Percentiles rank a stretch among this genome's conserved stretches.
phyloP scores from a whole-genome alignment of 306 rosid genomes.

The Prunus mongolica region DNA sequence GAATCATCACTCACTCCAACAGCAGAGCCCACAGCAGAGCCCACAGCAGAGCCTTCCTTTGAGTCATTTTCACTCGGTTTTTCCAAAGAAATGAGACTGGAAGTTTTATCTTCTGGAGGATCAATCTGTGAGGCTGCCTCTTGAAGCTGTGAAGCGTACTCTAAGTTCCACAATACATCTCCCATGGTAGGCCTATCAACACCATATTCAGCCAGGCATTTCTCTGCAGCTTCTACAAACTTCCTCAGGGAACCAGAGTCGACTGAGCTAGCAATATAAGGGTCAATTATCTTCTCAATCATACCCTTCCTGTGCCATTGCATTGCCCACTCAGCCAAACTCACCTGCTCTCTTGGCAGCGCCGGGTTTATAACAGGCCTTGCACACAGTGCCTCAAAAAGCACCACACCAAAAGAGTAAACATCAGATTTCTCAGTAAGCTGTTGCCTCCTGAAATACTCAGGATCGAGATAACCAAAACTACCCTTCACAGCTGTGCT shows the following conservation, averaged over 20 bases:
- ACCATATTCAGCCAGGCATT: constrained; percentile 57
- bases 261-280: constrained; percentile 28
- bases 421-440: constrained; percentile 79
- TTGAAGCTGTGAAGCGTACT: constrained; percentile 63
- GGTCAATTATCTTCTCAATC: constrained; percentile 48
- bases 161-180: constrained; percentile 88
- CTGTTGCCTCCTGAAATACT: constrained; percentile 67
- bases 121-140: constrained; percentile 34
- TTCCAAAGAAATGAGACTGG: constrained; percentile 6
- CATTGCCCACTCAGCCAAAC: constrained; percentile 72
- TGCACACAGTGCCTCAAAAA: constrained; percentile 63
- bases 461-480: constrained; percentile 88
- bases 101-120: constrained; percentile 23
- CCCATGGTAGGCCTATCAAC: constrained; percentile 78
- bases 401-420: constrained; percentile 87
- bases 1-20: constrained; percentile 18
- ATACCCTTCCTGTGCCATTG: constrained; percentile 41
- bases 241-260: constrained; percentile 41
- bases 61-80: constrained; percentile 5
- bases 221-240: constrained; percentile 53
- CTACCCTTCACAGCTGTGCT: constrained; percentile 96
- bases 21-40: constrained; percentile 5
- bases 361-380: constrained; percentile 52
- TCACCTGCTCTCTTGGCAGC: constrained; percentile 55
- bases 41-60: constrained; percentile 13